phyloP scores from a whole-genome alignment of 2,329 filamentous ascomycete species.

The Penicillium expansum region DNA sequence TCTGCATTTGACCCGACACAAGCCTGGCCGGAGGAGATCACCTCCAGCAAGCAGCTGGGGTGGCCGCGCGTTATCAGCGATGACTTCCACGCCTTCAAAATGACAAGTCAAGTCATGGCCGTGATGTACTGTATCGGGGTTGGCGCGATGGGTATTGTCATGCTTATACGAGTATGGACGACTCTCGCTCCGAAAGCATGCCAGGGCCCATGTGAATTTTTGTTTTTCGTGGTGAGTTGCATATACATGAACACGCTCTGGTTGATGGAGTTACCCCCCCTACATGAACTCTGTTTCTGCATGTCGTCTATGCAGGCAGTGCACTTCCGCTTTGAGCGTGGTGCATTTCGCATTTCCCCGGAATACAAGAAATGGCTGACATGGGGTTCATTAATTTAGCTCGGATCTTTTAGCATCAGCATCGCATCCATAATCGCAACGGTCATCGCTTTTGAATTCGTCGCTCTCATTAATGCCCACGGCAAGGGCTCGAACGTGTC shows the following conservation, averaged over 20 bases:
- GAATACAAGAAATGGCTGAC: neutral
- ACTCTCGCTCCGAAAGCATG: slow-evolving; percentile 47
- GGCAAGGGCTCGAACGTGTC: slow-evolving; percentile 51
- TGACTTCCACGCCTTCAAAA: slow-evolving; percentile 51
- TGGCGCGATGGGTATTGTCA: slow-evolving; percentile 50
- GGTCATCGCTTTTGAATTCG: slow-evolving; percentile 57
- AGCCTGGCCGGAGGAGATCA: slow-evolving; percentile 51
- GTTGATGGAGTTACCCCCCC: neutral
- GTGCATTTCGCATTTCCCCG: neutral
- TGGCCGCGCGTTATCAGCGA: slow-evolving; percentile 58
- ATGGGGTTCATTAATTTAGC: slow-evolving; percentile 22
- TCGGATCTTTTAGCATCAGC: slow-evolving; percentile 61
- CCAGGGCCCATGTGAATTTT: slow-evolving; percentile 51
- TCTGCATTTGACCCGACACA: slow-evolving; percentile 57
- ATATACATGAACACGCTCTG: neutral
- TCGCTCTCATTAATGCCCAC: slow-evolving; percentile 53
- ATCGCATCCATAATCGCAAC: slow-evolving; percentile 73
- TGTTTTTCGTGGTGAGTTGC: slow-evolving; percentile 44
- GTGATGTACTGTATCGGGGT: slow-evolving; percentile 60
- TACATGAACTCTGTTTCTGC: neutral
- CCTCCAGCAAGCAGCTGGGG: slow-evolving; percentile 48
- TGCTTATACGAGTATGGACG: slow-evolving; percentile 48
- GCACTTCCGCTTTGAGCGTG: neutral
- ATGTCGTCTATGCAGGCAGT: neutral
- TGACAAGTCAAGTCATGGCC: slow-evolving; percentile 53